Conservation (phyloP, 73 alveolate genomes). For the Halteria grandinella region DNA sequence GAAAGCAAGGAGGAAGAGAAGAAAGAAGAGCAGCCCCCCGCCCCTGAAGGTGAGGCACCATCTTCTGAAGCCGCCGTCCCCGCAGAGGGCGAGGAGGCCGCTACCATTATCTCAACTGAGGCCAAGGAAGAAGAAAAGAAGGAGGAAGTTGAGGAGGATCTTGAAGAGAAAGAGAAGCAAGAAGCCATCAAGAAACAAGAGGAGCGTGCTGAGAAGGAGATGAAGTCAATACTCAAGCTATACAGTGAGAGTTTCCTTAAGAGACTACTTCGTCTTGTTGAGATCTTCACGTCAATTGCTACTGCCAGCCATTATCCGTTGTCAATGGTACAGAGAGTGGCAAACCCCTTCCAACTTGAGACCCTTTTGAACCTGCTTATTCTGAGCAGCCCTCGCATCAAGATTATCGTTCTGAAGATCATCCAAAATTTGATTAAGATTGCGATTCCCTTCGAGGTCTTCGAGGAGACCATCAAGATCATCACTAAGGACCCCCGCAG, state of each 20-base stretch:
- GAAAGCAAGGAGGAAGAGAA: constrained; percentile 30
- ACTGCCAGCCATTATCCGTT: constrained; percentile 47
- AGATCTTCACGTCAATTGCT: constrained; percentile 56
- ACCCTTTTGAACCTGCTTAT: constrained; percentile 46
- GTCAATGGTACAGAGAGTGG: constrained; percentile 68
- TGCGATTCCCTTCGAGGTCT: constrained; percentile 60
- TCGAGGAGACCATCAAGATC: constrained; percentile 59
- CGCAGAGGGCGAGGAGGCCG: not conserved
- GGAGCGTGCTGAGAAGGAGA: constrained; percentile 56
- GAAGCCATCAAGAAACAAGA: constrained; percentile 44
- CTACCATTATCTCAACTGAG: too few relatives aligned
- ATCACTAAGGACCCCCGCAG: constrained; percentile 33
- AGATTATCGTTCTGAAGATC: constrained; percentile 53
- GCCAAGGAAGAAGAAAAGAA: constrained; percentile 25
- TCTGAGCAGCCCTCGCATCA: constrained; percentile 52
- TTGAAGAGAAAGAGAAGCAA: constrained; percentile 48
- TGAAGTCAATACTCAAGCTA: constrained; percentile 30
- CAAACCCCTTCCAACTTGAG: constrained; percentile 54
- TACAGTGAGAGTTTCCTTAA: constrained; percentile 49
- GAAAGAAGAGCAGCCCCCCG: constrained; percentile 28
- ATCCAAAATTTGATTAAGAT: constrained; percentile 44
- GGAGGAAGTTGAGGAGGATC: constrained; percentile 46
- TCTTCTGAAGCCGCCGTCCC: not conserved
- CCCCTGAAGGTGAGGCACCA: not conserved
- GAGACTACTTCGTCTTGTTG: constrained; percentile 51